Evolutionary conservation across 164 flowering plant genomes (phyloP).

Genomic region (Protea cynaroides): DNA sequence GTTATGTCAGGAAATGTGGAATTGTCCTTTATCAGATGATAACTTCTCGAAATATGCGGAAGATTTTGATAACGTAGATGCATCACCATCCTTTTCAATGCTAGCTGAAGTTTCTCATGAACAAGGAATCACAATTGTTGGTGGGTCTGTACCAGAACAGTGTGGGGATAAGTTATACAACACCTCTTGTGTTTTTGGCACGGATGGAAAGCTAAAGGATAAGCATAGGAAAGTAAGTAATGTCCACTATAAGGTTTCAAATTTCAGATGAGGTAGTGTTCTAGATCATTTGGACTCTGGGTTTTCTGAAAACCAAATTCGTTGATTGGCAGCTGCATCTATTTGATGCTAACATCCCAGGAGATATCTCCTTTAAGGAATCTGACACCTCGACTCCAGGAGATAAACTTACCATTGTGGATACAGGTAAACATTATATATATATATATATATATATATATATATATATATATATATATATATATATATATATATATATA

Average conservation of each 20-base stretch:
- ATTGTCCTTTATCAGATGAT: conserved; percentile 40
- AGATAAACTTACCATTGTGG: conserved; percentile 30
- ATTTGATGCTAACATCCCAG: conserved; percentile 37
- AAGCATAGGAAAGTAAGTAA: conserved; percentile 44
- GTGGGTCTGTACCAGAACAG: conserved; percentile 50
- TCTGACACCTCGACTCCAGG: conserved; percentile 38
- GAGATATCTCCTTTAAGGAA: conserved; percentile 40
- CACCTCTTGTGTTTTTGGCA: conserved; percentile 43
- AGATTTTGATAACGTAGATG: conserved; percentile 26
- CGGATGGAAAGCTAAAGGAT: conserved; percentile 39
- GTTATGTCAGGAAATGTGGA: conserved; percentile 51
- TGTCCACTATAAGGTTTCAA: no score
- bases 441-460: no score
- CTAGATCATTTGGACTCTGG: neutral
- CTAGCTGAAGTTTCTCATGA: conserved; percentile 38
- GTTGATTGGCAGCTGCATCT: conserved; percentile 32
- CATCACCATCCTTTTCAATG: conserved; percentile 30
- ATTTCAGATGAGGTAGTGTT: no score
- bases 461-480: no score
- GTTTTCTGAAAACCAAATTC: neutral
- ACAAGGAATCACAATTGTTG: conserved; percentile 33
- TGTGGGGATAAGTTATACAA: conserved; percentile 27
- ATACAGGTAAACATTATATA: conserved; percentile 25
- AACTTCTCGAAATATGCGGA: conserved; percentile 32
- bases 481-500: no score